These are phyloP conservation scores for Lithocarpus polystachyus DNA, from an alignment of 306 rosid species.

Conservation along the genomic window DNA sequence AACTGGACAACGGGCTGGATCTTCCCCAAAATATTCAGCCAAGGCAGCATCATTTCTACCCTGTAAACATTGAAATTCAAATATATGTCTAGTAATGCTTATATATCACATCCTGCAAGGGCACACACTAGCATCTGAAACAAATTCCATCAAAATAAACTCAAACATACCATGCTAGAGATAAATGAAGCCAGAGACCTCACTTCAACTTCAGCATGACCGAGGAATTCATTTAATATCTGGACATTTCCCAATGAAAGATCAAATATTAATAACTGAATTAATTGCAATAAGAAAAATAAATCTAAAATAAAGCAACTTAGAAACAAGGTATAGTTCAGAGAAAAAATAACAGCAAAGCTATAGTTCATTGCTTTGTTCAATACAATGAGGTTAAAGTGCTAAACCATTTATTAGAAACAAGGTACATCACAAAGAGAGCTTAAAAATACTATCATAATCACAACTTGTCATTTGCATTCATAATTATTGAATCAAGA, in stretches of 20 bases:
- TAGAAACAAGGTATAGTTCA: not conserved
- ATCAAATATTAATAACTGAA: not conserved
- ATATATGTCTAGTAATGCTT: slow-evolving; percentile 10
- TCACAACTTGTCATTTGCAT: too few relatives aligned
- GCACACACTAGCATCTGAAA: not conserved
- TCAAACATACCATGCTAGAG: slow-evolving; percentile 65
- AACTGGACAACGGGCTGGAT: slow-evolving; percentile 68
- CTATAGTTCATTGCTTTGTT: too few relatives aligned
- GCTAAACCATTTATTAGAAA: too few relatives aligned
- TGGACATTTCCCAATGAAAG: slow-evolving; percentile 27
- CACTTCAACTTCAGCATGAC: slow-evolving; percentile 69
- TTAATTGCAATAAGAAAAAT: not conserved
- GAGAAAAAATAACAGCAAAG: too few relatives aligned
- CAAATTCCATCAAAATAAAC: slow-evolving; percentile 17
- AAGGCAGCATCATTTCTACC: slow-evolving; percentile 88
- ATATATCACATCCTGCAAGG: slow-evolving; percentile 4
- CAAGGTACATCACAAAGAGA: too few relatives aligned
- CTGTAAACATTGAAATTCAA: slow-evolving; percentile 43
- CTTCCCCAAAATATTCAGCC: slow-evolving; percentile 79
- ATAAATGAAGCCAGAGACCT: slow-evolving; percentile 77
- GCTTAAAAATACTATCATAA: too few relatives aligned
- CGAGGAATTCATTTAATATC: slow-evolving; percentile 70
- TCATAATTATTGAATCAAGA: too few relatives aligned
- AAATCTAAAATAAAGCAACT: not conserved
- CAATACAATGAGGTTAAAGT: too few relatives aligned